phyloP scores from a whole-genome alignment of 2,329 filamentous ascomycete species.

The Periconia sp. region DNA sequence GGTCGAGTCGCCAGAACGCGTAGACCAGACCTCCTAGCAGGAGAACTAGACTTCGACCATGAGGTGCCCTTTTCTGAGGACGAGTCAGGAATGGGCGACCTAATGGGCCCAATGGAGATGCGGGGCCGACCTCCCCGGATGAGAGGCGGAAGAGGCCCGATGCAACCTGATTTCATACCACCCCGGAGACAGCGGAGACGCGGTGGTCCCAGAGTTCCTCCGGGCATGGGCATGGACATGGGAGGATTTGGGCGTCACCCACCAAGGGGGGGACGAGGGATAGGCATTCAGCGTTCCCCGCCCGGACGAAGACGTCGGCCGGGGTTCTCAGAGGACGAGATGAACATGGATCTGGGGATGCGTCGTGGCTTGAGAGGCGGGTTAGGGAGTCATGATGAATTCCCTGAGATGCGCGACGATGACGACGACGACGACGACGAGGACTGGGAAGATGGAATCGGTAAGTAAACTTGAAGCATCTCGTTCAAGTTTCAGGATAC shows the following conservation, averaged over 20 bases:
- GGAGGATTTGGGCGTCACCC: not conserved
- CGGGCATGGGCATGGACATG: not conserved
- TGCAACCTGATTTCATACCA: too few relatives aligned
- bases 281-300: constrained; percentile 3
- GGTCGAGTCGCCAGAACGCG: constrained; percentile 4
- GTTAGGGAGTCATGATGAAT: not conserved
- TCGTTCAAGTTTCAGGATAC: not conserved
- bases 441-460: constrained; percentile 3
- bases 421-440: constrained; percentile 6
- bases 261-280: not conserved
- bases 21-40: not conserved
- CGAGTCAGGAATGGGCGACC: constrained; percentile 8
- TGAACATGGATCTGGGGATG: too few relatives aligned
- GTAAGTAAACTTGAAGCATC: not conserved
- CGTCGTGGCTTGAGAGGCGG: not conserved
- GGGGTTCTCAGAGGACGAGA: not conserved
- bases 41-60: constrained; percentile 10
- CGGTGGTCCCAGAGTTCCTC: not conserved
- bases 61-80: constrained; percentile 15
- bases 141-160: constrained; percentile 1
- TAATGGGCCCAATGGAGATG: constrained; percentile 10
- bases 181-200: not conserved
- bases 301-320: not conserved
- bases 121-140: constrained; percentile 2
- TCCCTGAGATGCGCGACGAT: not conserved